Evolutionary conservation across 495 filamentous ascomycete genomes (phyloP), one percentile per base, ranked within the genome.

Genomic region (Aspergillus baeticus): DNA sequence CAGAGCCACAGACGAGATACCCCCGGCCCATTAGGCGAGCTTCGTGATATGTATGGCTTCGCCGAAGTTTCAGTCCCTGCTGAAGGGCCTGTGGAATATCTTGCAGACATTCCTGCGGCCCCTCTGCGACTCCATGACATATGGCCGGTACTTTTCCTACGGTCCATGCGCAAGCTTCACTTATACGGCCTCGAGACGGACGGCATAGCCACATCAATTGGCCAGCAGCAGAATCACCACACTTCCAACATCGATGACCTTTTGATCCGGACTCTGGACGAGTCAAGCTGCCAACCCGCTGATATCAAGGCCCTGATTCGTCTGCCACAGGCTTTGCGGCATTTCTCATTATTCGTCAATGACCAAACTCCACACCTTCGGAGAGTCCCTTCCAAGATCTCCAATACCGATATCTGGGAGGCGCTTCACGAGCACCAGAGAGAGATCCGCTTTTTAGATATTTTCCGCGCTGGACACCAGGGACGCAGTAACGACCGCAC

Each of bases 201-300:
- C 13, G 49, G 49, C 7, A 23, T 52, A n/a, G 20, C 49, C 10
- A 18, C 22, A 2, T 26, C 42, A 31, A 20, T 52, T 17, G 13
- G 42, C 6, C 0, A 39, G 34, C n/a, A 51, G 17, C 7, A n/a
- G 17, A 36, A 37, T 38, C 33, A 50, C 34, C 1, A 22, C 1
- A 42, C n/a, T 42, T 52, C 21, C 14, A 11, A 52, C 29, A 41
- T 52, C 23, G 8, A 52, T 10, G n/a, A 42, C 49, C 26, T 52
- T 21, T 29, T 26, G 11, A 6, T 52, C 22, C 15, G 15, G 15
- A 42, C 37, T 42, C 22, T 29, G 10, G 5, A 18, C 36, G 15
- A 17, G 14, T 52, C 36, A 15, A 10, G 14, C 23, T 52, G 37
- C 29, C 0, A 29, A 33, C 3, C 35, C 8, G 37, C 36, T 10